Conservation (phyloP, 2,329 filamentous ascomycete genomes). For the Malbranchea zuffiana region DNA sequence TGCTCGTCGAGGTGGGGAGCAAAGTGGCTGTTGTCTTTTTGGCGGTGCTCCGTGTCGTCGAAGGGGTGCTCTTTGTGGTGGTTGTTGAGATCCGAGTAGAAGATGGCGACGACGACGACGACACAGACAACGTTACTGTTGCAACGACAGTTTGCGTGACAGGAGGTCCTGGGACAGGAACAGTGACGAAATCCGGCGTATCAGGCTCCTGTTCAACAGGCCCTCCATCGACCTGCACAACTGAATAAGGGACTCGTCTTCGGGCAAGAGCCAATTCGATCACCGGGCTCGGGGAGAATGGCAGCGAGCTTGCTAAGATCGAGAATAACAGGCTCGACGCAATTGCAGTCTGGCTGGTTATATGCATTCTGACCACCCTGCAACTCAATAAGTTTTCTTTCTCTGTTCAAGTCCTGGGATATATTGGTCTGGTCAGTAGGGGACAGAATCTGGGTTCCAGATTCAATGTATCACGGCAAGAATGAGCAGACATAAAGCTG, state of each 20-base stretch:
- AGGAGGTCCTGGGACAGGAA: slow-evolving; percentile 9
- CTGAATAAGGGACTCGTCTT: slow-evolving; percentile 15
- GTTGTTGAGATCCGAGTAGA: slow-evolving; percentile 5
- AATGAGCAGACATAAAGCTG: too few species aligned
- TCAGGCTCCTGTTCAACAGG: slow-evolving; percentile 8
- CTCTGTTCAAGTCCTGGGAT: too few species aligned
- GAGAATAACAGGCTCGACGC: slow-evolving; percentile 1
- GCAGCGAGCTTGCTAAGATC: slow-evolving; percentile 3
- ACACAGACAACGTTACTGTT: slow-evolving; percentile 10
- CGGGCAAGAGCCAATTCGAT: not conserved
- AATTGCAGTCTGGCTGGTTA: not conserved
- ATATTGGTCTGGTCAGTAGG: too few species aligned
- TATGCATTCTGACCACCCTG: too few species aligned
- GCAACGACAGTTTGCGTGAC: slow-evolving; percentile 12
- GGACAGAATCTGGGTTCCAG: too few species aligned
- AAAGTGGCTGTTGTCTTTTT: slow-evolving; percentile 2
- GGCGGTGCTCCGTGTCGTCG: slow-evolving; percentile 5
- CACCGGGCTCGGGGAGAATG: not conserved
- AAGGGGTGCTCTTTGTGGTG: slow-evolving; percentile 3
- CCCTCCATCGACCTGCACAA: slow-evolving; percentile 17
- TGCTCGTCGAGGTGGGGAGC: not conserved
- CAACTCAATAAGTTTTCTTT: too few species aligned
- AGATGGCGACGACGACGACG: slow-evolving; percentile 1
- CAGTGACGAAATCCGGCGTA: slow-evolving; percentile 11
- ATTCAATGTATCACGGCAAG: too few species aligned